Evolutionary conservation across 2,329 filamentous ascomycete species (phyloP).

Genomic region (Botrytis aclada): DNA sequence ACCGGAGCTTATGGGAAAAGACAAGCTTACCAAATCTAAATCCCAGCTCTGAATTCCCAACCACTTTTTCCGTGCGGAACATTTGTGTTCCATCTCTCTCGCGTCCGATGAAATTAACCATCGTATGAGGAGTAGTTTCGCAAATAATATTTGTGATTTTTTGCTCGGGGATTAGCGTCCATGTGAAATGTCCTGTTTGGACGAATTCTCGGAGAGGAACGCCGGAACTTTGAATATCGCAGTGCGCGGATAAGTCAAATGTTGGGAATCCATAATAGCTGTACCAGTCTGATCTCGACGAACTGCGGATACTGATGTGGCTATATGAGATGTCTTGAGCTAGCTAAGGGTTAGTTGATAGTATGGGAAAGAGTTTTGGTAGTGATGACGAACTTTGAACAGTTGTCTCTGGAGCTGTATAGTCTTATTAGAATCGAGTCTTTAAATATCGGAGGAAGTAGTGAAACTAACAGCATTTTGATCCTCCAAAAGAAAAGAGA

Average conservation of each 20-base stretch:
- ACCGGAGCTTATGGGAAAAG: not conserved
- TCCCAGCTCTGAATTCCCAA: not conserved
- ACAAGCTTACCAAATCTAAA: not conserved
- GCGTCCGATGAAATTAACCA: slow-evolving; percentile 4
- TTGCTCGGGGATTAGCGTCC: slow-evolving; percentile 10
- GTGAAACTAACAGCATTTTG: not conserved
- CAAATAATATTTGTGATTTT: slow-evolving; percentile 15
- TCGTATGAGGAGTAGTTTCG: slow-evolving; percentile 1
- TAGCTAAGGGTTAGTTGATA: not conserved
- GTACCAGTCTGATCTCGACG: slow-evolving; percentile 5
- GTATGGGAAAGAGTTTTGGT: not conserved
- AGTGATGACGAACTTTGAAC: not conserved
- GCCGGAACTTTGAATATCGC: slow-evolving; percentile 5
- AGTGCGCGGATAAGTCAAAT: slow-evolving; percentile 3
- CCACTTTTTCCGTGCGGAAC: not conserved
- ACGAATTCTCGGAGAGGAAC: slow-evolving; percentile 8
- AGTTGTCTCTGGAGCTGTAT: not conserved
- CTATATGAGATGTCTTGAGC: slow-evolving; percentile 12
- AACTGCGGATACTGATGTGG: slow-evolving; percentile 8
- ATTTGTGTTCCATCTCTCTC: not conserved
- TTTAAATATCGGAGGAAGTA: too few species aligned
- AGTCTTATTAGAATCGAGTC: not conserved
- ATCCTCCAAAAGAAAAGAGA: slow-evolving; percentile 11
- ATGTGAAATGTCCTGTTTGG: slow-evolving; percentile 7
- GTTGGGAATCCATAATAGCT: slow-evolving; percentile 11